Evolutionary conservation across 225 moss, liverwort and hornwort genomes (phyloP).

Genomic region (Sphagnum tenellum): DNA sequence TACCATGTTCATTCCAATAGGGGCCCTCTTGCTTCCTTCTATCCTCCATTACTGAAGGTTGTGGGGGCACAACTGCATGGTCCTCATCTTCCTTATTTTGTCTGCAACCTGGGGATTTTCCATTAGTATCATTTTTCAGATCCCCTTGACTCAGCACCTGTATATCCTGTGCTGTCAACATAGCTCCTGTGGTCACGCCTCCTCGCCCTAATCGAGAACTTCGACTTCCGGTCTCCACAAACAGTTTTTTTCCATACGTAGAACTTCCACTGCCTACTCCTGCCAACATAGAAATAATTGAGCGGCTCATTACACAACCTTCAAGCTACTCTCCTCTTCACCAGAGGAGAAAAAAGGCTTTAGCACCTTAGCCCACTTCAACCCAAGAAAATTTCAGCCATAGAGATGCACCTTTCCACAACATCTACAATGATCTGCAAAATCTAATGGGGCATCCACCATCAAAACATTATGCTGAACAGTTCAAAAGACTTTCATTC

Average conservation of each 20-base stretch:
- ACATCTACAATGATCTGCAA: no score
- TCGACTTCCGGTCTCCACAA: conserved; percentile 49
- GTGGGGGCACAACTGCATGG: conserved; percentile 14
- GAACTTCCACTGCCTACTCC: conserved; percentile 8
- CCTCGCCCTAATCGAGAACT: conserved; percentile 47
- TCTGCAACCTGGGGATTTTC: conserved; percentile 21
- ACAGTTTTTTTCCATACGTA: conserved; percentile 41
- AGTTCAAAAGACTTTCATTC: not conserved
- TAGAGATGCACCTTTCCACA: no score
- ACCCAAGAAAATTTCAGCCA: no score
- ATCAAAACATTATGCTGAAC: no score
- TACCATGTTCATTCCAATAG: conserved; percentile 70
- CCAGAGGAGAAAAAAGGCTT: no score
- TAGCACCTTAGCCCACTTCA: no score
- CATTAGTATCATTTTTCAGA: conserved; percentile 31
- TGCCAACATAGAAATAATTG: not conserved
- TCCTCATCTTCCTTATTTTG: conserved; percentile 50
- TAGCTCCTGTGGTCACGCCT: conserved; percentile 10
- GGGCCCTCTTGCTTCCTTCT: conserved; percentile 59
- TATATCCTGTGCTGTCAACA: conserved; percentile 27
- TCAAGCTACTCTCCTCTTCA: no score
- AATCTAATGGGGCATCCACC: no score
- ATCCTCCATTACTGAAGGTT: conserved; percentile 31
- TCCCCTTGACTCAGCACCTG: conserved; percentile 21
- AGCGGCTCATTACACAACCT: no score